Conservation (phyloP, 2,329 filamentous ascomycete species). For the Sclerotinia borealis region DNA sequence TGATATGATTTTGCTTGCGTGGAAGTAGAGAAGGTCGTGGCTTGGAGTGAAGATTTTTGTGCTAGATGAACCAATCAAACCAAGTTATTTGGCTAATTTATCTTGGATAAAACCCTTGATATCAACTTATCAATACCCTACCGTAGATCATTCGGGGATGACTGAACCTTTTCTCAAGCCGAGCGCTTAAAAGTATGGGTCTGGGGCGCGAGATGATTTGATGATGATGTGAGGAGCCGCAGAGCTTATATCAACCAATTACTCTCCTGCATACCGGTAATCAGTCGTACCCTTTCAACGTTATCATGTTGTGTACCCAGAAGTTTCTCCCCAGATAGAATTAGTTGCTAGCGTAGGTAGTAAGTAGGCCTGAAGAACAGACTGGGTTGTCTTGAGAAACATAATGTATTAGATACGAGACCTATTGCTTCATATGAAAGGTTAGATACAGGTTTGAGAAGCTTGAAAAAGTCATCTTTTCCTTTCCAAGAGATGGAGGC, state of each 20-base stretch:
- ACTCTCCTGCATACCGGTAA: too few relatives aligned
- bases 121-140: neutral
- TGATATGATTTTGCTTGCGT: neutral
- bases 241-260: too few relatives aligned
- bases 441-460: neutral
- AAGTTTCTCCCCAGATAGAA: too few relatives aligned
- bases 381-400: neutral
- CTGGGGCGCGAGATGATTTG: neutral
- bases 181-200: neutral
- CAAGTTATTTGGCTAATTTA: neutral
- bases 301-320: too few relatives aligned
- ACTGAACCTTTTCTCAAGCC: neutral
- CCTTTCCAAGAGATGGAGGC: neutral
- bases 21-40: neutral
- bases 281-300: too few relatives aligned
- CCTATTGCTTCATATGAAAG: neutral
- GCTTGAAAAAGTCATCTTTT: too few relatives aligned
- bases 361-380: too few relatives aligned
- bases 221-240: neutral
- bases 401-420: neutral
- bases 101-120: too few relatives aligned
- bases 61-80: neutral
- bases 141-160: too few relatives aligned
- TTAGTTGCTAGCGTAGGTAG: too few relatives aligned
- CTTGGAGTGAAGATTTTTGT: neutral